These are phyloP conservation scores for Chaetomium globosum DNA, from an alignment of 2,329 filamentous ascomycete species.

Conservation along the genomic window DNA sequence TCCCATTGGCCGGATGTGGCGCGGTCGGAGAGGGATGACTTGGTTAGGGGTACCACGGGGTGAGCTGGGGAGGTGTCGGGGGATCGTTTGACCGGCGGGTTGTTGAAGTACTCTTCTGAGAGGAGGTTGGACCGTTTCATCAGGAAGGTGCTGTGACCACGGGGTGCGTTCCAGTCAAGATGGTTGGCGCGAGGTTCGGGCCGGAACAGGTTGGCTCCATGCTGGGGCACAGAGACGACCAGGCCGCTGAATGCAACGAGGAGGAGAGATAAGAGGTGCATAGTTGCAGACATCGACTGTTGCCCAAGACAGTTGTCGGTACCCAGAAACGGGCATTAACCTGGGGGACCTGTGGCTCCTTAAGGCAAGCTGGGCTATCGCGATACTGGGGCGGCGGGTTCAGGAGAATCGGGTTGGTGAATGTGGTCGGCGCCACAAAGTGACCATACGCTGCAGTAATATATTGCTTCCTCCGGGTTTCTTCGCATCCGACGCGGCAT, in stretches of 20 bases:
- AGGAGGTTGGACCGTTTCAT: slow-evolving; percentile 22
- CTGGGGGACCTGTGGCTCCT: no score
- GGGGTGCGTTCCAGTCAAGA: slow-evolving; percentile 31
- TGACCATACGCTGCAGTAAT: no score
- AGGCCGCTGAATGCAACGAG: slow-evolving; percentile 5
- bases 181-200: slow-evolving; percentile 24
- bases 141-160: slow-evolving; percentile 25
- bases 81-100: slow-evolving; percentile 14
- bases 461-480: no score
- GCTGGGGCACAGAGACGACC: slow-evolving; percentile 6
- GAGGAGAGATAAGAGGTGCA: neutral
- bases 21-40: slow-evolving; percentile 3
- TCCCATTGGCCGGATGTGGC: slow-evolving; percentile 33
- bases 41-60: neutral
- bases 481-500: no score
- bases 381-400: no score
- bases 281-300: neutral
- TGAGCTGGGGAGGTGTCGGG: neutral
- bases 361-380: no score
- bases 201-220: slow-evolving; percentile 12
- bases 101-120: slow-evolving; percentile 26
- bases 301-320: neutral
- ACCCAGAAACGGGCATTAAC: neutral
- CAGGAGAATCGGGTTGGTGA: no score
- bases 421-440: no score